These are phyloP conservation scores for Bryoglossum gracile DNA, from an alignment of 495 filamentous ascomycete genomes.

Conservation along the genomic window DNA sequence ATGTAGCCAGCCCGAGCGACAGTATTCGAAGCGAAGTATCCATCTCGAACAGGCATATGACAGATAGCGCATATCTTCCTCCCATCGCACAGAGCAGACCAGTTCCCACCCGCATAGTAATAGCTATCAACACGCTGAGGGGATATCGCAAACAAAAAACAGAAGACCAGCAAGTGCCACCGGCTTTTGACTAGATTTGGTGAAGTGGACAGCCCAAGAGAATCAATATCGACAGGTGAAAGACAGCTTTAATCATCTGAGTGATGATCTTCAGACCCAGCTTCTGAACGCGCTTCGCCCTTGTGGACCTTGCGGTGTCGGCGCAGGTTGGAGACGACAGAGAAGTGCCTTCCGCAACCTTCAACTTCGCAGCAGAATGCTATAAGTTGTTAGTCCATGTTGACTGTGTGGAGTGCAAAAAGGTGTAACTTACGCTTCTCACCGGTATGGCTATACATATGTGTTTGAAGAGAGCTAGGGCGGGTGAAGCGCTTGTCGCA, in stretches of 20 bases:
- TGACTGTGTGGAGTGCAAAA: not conserved
- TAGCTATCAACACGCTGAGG: slow-evolving; percentile 18
- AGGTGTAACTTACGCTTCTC: slow-evolving; percentile 80
- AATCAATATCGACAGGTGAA: not conserved
- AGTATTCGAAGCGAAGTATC: slow-evolving; percentile 16
- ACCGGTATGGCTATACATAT: slow-evolving; percentile 98
- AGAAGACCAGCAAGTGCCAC: not conserved
- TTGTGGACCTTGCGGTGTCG: slow-evolving; percentile 96
- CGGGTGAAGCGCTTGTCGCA: slow-evolving; percentile 98
- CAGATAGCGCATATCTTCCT: too few species aligned
- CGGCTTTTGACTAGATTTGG: slow-evolving; percentile 7
- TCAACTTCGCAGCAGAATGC: slow-evolving; percentile 92
- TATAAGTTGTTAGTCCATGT: slow-evolving; percentile 29
- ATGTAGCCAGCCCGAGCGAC: slow-evolving; percentile 2
- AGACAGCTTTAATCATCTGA: slow-evolving; percentile 20
- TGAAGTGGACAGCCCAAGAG: not conserved
- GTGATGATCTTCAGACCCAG: slow-evolving; percentile 27
- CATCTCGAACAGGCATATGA: slow-evolving; percentile 3
- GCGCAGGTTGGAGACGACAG: slow-evolving; percentile 92
- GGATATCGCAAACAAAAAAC: slow-evolving; percentile 23
- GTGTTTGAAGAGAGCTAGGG: slow-evolving; percentile 92
- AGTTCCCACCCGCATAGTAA: slow-evolving; percentile 2
- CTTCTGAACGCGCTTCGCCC: slow-evolving; percentile 54
- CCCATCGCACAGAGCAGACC: not conserved
- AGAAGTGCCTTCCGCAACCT: slow-evolving; percentile 94